Evolutionary conservation across 495 filamentous ascomycete species (phyloP).

Genomic region (Massariosphaeria phaeospora): DNA sequence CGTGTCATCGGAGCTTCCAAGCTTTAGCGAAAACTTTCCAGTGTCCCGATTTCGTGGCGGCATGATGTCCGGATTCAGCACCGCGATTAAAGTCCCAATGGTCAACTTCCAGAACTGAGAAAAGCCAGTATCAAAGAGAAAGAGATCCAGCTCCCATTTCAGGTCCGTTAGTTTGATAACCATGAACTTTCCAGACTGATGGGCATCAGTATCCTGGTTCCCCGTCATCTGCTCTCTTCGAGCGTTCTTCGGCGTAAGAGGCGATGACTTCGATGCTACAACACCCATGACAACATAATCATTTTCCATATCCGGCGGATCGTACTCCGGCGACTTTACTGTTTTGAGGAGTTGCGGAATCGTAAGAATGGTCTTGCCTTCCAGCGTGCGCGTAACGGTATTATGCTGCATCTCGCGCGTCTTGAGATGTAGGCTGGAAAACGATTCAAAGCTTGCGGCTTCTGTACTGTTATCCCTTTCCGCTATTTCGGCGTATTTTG

Average conservation of each 20-base stretch:
- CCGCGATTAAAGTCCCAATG: slow-evolving; percentile 79
- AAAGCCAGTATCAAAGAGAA: slow-evolving; percentile 86
- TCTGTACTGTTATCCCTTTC: slow-evolving; percentile 10
- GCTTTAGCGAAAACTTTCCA: slow-evolving; percentile 73
- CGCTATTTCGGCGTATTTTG: slow-evolving; percentile 13
- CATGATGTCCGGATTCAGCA: slow-evolving; percentile 90
- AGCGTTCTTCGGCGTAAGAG: slow-evolving; percentile 58
- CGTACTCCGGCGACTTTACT: slow-evolving; percentile 79
- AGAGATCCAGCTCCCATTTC: slow-evolving; percentile 85
- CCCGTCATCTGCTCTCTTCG: slow-evolving; percentile 45
- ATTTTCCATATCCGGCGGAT: slow-evolving; percentile 74
- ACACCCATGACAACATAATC: slow-evolving; percentile 87
- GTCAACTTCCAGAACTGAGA: slow-evolving; percentile 85
- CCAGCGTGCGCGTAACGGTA: slow-evolving; percentile 66
- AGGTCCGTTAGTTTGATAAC: slow-evolving; percentile 80
- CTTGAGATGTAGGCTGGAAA: slow-evolving; percentile 77
- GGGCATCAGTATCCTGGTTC: slow-evolving; percentile 52
- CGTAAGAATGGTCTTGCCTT: slow-evolving; percentile 67
- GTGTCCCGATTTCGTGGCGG: slow-evolving; percentile 75
- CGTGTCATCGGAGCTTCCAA: slow-evolving; percentile 78
- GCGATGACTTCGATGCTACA: slow-evolving; percentile 79
- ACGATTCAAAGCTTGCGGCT: slow-evolving; percentile 62
- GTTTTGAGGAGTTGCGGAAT: slow-evolving; percentile 77
- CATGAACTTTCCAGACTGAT: slow-evolving; percentile 78
- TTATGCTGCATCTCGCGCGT: slow-evolving; percentile 81